Conservation (phyloP, 805 yeast species). For the Yarrowia divulgata region DNA sequence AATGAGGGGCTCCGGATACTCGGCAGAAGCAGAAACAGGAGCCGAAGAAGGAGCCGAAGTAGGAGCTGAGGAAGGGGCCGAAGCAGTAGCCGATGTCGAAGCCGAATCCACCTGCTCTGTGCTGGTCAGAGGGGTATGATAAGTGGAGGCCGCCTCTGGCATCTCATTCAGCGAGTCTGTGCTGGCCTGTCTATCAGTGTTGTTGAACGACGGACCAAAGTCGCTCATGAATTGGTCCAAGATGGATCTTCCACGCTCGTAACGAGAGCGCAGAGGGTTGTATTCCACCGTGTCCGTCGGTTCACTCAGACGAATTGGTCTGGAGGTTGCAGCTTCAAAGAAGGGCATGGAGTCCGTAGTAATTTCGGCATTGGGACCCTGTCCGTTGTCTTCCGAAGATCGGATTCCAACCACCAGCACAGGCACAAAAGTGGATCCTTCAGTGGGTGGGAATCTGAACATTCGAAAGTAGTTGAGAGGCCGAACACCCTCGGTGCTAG, state of each 20-base stretch:
- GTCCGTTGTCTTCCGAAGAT: constrained; percentile 49
- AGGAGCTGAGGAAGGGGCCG: not conserved
- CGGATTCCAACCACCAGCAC: constrained; percentile 60
- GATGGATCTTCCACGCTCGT: constrained; percentile 33
- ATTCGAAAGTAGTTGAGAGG: constrained; percentile 50
- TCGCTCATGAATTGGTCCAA: constrained; percentile 36
- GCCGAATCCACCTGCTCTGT: constrained; percentile 1
- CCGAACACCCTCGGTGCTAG: constrained; percentile 33
- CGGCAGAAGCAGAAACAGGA: not conserved
- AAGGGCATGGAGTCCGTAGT: constrained; percentile 34
- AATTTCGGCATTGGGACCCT: constrained; percentile 30
- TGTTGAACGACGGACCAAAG: constrained; percentile 35
- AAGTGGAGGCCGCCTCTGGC: constrained; percentile 12
- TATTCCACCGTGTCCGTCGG: constrained; percentile 14
- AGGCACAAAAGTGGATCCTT: constrained; percentile 53
- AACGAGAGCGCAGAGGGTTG: constrained; percentile 26
- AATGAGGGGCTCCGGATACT: not conserved
- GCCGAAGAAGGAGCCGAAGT: not conserved
- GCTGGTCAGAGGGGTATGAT: constrained; percentile 20
- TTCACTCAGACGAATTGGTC: constrained; percentile 33
- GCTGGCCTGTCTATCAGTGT: constrained; percentile 6
- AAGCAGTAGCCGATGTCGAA: not conserved
- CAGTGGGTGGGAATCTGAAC: constrained; percentile 48
- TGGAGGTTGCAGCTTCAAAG: constrained; percentile 37
- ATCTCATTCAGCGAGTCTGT: constrained; percentile 22